These are phyloP conservation scores for Phlegmacium glaucopus DNA, from an alignment of 768 basidiomycete genomes.

Conservation along the genomic window DNA sequence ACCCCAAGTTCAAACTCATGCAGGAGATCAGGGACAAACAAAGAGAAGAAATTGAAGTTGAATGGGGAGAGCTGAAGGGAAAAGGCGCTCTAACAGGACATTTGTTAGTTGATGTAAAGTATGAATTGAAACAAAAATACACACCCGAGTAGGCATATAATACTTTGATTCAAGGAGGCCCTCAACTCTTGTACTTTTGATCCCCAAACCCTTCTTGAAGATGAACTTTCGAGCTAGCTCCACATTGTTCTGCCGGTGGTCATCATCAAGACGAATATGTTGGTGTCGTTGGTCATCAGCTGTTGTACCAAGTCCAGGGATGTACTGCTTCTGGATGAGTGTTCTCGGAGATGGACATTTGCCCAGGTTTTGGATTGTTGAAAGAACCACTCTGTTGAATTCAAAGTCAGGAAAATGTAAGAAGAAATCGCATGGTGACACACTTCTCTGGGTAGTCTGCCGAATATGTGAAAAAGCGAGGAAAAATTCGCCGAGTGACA, in stretches of 20 bases:
- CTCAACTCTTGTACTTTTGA: not conserved
- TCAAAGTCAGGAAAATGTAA: conserved; percentile 6
- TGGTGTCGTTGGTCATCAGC: conserved; percentile 9
- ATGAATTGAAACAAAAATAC: not conserved
- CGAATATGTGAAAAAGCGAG: conserved; percentile 29
- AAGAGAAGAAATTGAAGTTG: conserved; percentile 23
- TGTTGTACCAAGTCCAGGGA: conserved; percentile 26
- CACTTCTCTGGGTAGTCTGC: conserved; percentile 38
- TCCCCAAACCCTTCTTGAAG: not conserved
- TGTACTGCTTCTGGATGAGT: conserved; percentile 13
- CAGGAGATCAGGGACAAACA: conserved; percentile 33
- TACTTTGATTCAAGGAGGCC: not conserved
- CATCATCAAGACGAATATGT: conserved; percentile 9
- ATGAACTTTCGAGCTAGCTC: not conserved
- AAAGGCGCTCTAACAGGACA: conserved; percentile 29
- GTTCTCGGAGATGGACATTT: conserved; percentile 28
- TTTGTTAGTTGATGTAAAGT: not conserved
- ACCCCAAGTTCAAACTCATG: conserved; percentile 39
- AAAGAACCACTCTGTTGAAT: not conserved
- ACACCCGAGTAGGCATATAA: not conserved
- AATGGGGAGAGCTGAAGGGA: conserved; percentile 8
- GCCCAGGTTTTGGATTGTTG: not conserved
- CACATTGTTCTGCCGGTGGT: not conserved
- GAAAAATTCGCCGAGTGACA: conserved; percentile 22
- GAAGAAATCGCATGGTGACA: conserved; percentile 2